Conservation (phyloP, 768 basidiomycete species). For the Leccinellum albellum region DNA sequence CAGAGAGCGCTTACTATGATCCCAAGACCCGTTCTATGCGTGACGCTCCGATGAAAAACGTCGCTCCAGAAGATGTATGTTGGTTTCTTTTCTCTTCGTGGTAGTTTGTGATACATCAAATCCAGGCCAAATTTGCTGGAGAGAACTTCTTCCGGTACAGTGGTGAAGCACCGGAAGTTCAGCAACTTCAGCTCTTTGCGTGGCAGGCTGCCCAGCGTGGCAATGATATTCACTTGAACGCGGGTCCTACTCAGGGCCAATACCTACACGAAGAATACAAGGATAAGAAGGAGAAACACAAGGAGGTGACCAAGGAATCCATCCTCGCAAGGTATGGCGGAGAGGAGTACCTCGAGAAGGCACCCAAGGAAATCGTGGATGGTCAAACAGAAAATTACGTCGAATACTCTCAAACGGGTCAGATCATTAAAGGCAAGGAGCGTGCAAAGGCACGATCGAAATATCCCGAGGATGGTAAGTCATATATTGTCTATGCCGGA, state of each 20-base stretch:
- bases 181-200: slow-evolving; percentile 91
- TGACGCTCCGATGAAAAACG: slow-evolving; percentile 80
- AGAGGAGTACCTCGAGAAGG: slow-evolving; percentile 82
- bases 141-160: slow-evolving; percentile 93
- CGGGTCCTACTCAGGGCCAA: slow-evolving; percentile 95
- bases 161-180: slow-evolving; percentile 91
- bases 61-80: slow-evolving; percentile 84
- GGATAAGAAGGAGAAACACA: slow-evolving; percentile 88
- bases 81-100: background rate
- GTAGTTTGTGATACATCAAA: slow-evolving; percentile 1
- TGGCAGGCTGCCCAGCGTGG: slow-evolving; percentile 94
- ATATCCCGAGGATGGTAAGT: slow-evolving; percentile 92
- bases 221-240: slow-evolving; percentile 92
- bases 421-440: slow-evolving; percentile 89
- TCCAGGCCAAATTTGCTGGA: slow-evolving; percentile 84
- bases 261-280: slow-evolving; percentile 87
- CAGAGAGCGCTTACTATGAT: slow-evolving; percentile 95
- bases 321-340: slow-evolving; percentile 94
- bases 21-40: slow-evolving; percentile 99
- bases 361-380: slow-evolving; percentile 88
- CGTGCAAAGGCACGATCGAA: slow-evolving; percentile 84
- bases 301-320: slow-evolving; percentile 83
- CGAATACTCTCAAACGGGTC: slow-evolving; percentile 91
- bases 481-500: background rate
- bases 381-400: slow-evolving; percentile 98